These are phyloP conservation scores for Breynia disticha DNA, from an alignment of 441 rosid species.

Conservation along the genomic window DNA sequence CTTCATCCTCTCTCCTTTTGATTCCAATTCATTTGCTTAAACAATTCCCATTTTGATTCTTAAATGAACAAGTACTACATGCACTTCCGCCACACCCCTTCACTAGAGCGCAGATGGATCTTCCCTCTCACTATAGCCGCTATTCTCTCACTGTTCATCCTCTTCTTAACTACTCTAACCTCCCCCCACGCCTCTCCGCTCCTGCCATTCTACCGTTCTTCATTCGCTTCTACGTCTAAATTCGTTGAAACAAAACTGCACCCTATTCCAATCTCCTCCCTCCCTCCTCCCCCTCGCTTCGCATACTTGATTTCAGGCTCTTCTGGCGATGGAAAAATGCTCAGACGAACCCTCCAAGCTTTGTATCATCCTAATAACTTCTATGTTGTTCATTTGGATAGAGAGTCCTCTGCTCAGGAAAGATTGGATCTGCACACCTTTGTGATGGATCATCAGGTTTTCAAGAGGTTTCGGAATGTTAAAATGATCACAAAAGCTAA, in stretches of 20 bases:
- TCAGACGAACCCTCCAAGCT: constrained; percentile 82
- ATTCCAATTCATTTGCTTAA: too few relatives aligned
- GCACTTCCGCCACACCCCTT: constrained; percentile 23
- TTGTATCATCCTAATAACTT: constrained; percentile 85
- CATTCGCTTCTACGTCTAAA: constrained; percentile 43
- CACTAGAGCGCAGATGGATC: constrained; percentile 74
- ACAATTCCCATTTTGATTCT: too few relatives aligned
- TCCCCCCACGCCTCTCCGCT: too few relatives aligned
- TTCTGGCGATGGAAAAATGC: constrained; percentile 84
- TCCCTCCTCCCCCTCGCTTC: constrained; percentile 83
- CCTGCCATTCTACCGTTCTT: constrained; percentile 50
- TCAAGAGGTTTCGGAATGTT: constrained; percentile 64
- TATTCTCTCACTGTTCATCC: constrained; percentile 44
- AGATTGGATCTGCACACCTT: constrained; percentile 59
- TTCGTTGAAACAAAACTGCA: constrained; percentile 75
- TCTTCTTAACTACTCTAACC: constrained; percentile 54
- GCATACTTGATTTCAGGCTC: constrained; percentile 94
- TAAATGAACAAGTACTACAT: constrained; percentile 25
- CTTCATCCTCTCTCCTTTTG: too few relatives aligned
- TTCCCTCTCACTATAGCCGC: constrained; percentile 65
- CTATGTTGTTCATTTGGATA: constrained; percentile 84
- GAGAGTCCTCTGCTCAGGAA: constrained; percentile 72
- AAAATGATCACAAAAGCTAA: constrained; percentile 79
- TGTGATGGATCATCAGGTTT: constrained; percentile 55
- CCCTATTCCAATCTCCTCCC: constrained; percentile 37